Conservation (phyloP, 23 red algal species). For the Gracilaria domingensis region DNA sequence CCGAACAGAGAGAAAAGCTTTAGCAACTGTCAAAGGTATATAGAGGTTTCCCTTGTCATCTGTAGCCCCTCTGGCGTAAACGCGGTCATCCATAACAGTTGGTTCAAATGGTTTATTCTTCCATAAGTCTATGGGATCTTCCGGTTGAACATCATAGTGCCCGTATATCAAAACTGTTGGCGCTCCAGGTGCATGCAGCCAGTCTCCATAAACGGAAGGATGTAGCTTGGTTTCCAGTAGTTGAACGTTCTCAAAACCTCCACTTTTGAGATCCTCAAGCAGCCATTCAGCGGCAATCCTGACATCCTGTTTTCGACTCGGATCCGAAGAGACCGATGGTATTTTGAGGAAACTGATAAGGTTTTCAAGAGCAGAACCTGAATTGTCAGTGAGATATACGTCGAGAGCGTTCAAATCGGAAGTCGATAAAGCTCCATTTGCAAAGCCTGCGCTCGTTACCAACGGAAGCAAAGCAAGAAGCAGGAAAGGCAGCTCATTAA, state of each 20-base stretch:
- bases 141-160: conserved; percentile 97
- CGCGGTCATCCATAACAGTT: conserved; percentile 51
- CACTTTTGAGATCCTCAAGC: conserved; percentile 22
- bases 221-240: conserved; percentile 40
- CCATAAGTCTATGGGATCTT: conserved; percentile 80
- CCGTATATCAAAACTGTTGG: conserved; percentile 81
- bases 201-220: conserved; percentile 83
- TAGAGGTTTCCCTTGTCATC: conserved; percentile 93
- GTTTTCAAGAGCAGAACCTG: neutral
- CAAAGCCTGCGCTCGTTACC: neutral
- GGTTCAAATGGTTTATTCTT: conserved; percentile 84
- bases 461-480: neutral
- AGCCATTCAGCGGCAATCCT: conserved; percentile 45
- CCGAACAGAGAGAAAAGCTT: conserved; percentile 50
- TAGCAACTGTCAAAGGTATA: conserved; percentile 66
- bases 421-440: neutral
- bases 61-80: conserved; percentile 89
- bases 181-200: conserved; percentile 50
- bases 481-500: neutral
- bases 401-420: conserved; percentile 7
- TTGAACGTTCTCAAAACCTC: conserved; percentile 50
- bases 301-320: conserved; percentile 36
- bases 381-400: conserved; percentile 13
- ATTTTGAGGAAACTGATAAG: conserved; percentile 54
- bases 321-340: conserved; percentile 70